Conservation (phyloP, 1,284 basidiomycete genomes). For the Boletellus deceptivus region DNA sequence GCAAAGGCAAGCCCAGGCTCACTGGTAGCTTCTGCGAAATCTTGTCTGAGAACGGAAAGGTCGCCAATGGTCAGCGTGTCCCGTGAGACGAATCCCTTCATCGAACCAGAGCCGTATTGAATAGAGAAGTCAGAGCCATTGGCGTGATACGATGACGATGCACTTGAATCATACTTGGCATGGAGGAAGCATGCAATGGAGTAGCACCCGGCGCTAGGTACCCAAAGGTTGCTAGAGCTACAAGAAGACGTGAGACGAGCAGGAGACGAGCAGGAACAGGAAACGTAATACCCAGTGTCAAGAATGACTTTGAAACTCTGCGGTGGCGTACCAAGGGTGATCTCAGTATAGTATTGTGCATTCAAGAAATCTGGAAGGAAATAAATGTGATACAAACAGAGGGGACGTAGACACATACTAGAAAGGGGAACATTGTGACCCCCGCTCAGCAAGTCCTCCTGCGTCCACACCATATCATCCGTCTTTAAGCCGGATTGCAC, state of each 20-base stretch:
- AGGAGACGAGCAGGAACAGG: not conserved
- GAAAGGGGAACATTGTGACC: constrained; percentile 89
- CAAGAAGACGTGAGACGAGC: constrained; percentile 8
- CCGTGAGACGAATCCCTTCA: constrained; percentile 94
- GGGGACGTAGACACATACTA: constrained; percentile 56
- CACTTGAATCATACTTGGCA: constrained; percentile 84
- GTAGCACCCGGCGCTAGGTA: constrained; percentile 85
- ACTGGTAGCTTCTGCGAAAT: constrained; percentile 96
- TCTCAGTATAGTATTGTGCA: constrained; percentile 95
- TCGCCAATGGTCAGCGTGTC: constrained; percentile 87
- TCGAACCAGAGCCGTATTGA: constrained; percentile 94
- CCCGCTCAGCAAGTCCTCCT: constrained; percentile 68
- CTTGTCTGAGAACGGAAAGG: constrained; percentile 71
- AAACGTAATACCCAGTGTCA: constrained; percentile 66
- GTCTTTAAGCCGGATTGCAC: constrained; percentile 51
- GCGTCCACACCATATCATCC: constrained; percentile 79
- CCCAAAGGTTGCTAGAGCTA: constrained; percentile 91
- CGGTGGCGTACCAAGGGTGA: constrained; percentile 77
- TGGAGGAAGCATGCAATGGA: constrained; percentile 99
- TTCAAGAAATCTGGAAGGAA: constrained; percentile 83
- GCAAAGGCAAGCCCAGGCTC: constrained; percentile 98
- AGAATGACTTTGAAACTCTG: constrained; percentile 88
- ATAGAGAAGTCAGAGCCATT: constrained; percentile 94
- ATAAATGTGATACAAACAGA: not conserved
- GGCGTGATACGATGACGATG: constrained; percentile 86